Conservation (phyloP, 2,329 filamentous ascomycete species). For the Cyphellophora europaea region DNA sequence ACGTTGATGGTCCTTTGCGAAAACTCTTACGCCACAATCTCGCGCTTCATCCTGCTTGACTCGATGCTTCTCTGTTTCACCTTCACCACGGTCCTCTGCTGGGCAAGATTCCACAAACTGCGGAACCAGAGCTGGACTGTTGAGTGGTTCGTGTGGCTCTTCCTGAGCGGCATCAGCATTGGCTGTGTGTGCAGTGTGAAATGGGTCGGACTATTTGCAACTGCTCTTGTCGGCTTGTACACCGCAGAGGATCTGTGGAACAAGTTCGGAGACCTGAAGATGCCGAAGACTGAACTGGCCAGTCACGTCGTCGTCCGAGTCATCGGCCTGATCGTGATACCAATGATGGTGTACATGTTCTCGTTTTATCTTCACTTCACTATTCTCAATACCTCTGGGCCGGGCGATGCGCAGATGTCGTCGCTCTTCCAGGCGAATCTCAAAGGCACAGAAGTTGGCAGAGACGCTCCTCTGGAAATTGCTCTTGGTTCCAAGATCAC, state of each 20-base stretch:
- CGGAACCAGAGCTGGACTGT: slow-evolving; percentile 76
- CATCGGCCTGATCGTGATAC: slow-evolving; percentile 78
- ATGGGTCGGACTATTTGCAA: slow-evolving; percentile 93
- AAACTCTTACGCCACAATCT: slow-evolving; percentile 99
- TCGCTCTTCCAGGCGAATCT: slow-evolving; percentile 98
- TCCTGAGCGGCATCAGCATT: slow-evolving; percentile 88
- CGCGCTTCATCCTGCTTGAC: slow-evolving; percentile 93
- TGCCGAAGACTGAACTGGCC: slow-evolving; percentile 67
- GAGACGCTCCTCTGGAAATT: slow-evolving; percentile 86
- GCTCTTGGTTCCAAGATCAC: slow-evolving; percentile 83
- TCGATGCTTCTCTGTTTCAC: slow-evolving; percentile 99
- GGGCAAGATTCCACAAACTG: slow-evolving; percentile 89
- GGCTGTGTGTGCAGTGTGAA: slow-evolving; percentile 98
- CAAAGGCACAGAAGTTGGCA: slow-evolving; percentile 84
- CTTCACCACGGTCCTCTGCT: slow-evolving; percentile 94
- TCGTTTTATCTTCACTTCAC: slow-evolving; percentile 93
- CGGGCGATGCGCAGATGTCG: slow-evolving; percentile 99
- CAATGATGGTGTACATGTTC: slow-evolving; percentile 85
- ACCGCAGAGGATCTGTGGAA: slow-evolving; percentile 95
- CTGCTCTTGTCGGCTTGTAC: slow-evolving; percentile 88
- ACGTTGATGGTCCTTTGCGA: slow-evolving; percentile 97
- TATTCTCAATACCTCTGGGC: slow-evolving; percentile 85
- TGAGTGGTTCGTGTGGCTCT: slow-evolving; percentile 92
- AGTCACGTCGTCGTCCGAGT: slow-evolving; percentile 74
- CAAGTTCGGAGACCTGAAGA: slow-evolving; percentile 90